phyloP scores from a whole-genome alignment of 257 asterid genomes.

The Ligustrum vulgare region DNA sequence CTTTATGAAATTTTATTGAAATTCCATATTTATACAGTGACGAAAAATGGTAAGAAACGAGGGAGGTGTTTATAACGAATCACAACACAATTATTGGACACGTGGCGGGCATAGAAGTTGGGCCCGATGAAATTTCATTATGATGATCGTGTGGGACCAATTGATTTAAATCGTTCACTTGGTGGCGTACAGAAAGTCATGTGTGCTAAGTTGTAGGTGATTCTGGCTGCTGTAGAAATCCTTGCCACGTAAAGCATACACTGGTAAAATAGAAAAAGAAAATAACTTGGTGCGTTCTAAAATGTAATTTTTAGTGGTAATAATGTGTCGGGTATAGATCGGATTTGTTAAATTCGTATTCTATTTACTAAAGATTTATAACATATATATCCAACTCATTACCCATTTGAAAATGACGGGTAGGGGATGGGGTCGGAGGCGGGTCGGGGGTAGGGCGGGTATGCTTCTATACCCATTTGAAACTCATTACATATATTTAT shows the following conservation, averaged over 20 bases:
- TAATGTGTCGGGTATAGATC: too few relatives aligned
- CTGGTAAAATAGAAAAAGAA: not conserved
- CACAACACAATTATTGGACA: not conserved
- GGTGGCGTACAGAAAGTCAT: conserved; percentile 32
- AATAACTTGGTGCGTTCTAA: too few relatives aligned
- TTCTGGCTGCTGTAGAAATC: conserved; percentile 10
- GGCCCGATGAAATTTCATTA: not conserved
- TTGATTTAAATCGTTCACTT: not conserved
- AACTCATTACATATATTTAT: too few relatives aligned
- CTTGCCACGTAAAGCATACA: conserved; percentile 31
- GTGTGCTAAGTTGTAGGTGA: conserved; percentile 38
- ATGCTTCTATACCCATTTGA: too few relatives aligned
- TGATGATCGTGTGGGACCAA: conserved; percentile 29
- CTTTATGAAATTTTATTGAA: not conserved
- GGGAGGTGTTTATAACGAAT: conserved; percentile 10
- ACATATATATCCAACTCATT: too few relatives aligned
- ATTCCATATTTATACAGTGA: not conserved
- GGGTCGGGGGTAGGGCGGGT: too few relatives aligned
- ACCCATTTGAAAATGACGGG: too few relatives aligned
- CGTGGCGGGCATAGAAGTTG: conserved; percentile 19
- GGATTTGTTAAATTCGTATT: too few relatives aligned
- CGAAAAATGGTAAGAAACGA: not conserved
- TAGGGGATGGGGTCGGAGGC: too few relatives aligned
- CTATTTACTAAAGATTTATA: too few relatives aligned
- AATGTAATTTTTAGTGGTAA: too few relatives aligned